Base-by-base conservation (phyloP, 192 early-diverging fungal genomes). In the Coemansia reversa region DNA sequence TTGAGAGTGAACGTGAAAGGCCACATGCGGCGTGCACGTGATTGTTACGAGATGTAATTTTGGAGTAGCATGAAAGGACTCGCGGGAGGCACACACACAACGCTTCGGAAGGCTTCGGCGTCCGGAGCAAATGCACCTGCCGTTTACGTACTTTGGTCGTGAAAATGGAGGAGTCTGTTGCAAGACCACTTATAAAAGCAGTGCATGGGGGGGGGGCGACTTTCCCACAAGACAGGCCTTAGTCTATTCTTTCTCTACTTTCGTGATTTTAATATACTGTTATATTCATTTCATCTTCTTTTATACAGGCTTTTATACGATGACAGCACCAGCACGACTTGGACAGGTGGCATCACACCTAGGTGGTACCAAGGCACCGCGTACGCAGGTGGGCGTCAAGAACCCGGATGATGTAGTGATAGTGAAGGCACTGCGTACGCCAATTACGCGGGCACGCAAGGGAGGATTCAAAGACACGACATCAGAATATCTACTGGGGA, bases 381-480 rank as follows among this genome's bases (percentile, higher is more conserved):
- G 68, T 73, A 86, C 85, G 45, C 81, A 84, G 68, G 61, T 88
- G 23, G 87, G 87, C 73, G 80, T 83, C 74, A 90, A 94, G 85
- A 84, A 77, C 61, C 90, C 90, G 52, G 92, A 98, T 62, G 95
- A 98, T 74, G 87, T 98, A 5, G 94, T 98, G 18, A 94, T 98
- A 59, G 92, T 96, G 60, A 80, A 88, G 63, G 96, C 96, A 23
- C 82, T 92, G 63, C 92, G 94, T 63, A 92, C 93, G 9, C 86
- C 94, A 27, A 91, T 96, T 50, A 91, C 90, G 67, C 90, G 92
- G 62, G 93, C 90, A 18, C 88, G 91, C 70, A 94, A 92, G 84
- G 96, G 96, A 58, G 88, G 82, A 19, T 94, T 98, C 90, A 93
- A 90, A 76, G 94, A 96, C 67, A 91, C 92, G 52, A 87, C 91